Evolutionary conservation across 352 stramenopile species (phyloP).

Genomic region (Phytophthora pluvialis): DNA sequence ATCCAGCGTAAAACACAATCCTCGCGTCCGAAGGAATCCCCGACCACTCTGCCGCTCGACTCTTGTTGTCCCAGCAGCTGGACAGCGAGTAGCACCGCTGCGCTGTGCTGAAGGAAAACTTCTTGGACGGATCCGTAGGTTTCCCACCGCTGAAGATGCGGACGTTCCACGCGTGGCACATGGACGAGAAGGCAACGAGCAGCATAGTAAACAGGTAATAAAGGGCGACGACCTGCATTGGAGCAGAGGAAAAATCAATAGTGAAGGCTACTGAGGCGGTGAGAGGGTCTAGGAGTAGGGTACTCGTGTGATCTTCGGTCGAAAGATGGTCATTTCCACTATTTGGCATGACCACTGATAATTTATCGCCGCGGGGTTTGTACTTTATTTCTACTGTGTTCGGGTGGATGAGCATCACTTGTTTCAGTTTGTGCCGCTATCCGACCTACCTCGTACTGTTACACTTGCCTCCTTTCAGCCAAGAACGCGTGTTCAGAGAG

Average conservation of each 20-base stretch:
- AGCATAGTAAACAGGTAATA: background rate
- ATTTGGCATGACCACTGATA: too few species aligned
- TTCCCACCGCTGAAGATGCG: conserved; percentile 22
- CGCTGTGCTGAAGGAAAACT: conserved; percentile 12
- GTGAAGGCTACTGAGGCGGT: background rate
- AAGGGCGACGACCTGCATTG: background rate
- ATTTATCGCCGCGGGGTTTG: too few species aligned
- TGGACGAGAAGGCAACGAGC: background rate
- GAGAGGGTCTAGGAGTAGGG: background rate
- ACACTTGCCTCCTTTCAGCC: conserved; percentile 34
- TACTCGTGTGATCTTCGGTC: background rate
- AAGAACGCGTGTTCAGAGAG: conserved; percentile 68
- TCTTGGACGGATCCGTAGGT: conserved; percentile 15
- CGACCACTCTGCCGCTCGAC: conserved; percentile 17
- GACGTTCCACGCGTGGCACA: conserved; percentile 8
- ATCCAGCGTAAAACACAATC: conserved; percentile 18
- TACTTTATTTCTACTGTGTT: conserved; percentile 8
- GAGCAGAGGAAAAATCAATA: background rate
- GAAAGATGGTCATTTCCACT: background rate
- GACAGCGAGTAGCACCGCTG: conserved; percentile 22
- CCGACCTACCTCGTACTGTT: conserved; percentile 23
- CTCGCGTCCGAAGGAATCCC: conserved; percentile 13
- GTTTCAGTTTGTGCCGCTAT: background rate
- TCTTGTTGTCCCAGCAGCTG: conserved; percentile 19
- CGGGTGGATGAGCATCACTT: background rate